phyloP scores from a whole-genome alignment of 2,329 filamentous ascomycete species.

The Cytospora paraplurivora region DNA sequence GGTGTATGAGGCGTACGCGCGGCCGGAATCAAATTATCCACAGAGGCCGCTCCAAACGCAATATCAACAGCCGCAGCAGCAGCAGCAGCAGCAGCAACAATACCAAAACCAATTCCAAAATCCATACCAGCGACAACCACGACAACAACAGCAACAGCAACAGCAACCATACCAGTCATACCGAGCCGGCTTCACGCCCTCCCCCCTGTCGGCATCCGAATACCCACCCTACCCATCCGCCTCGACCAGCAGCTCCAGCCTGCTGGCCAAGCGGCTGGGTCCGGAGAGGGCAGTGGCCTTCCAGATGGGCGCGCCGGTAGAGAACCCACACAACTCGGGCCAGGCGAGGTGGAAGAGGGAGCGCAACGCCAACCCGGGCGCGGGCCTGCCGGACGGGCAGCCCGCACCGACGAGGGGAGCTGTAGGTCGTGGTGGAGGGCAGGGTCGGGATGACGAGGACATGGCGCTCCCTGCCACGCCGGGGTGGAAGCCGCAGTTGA shows the following conservation, averaged over 20 bases:
- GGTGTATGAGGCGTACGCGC: constrained; percentile 8
- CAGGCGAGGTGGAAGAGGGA: constrained; percentile 34
- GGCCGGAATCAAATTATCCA: constrained; percentile 12
- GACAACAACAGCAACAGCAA: background rate
- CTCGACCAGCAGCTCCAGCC: constrained; percentile 36
- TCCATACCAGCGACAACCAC: background rate
- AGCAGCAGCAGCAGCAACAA: constrained; percentile 1
- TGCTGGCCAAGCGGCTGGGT: constrained; percentile 56
- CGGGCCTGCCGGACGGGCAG: constrained; percentile 23
- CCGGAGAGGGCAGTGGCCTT: constrained; percentile 52
- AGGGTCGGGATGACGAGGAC: constrained; percentile 18
- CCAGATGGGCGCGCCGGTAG: constrained; percentile 37
- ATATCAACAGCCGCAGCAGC: constrained; percentile 9
- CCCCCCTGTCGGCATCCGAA: constrained; percentile 16
- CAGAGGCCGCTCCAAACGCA: constrained; percentile 6
- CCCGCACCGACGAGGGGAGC: background rate
- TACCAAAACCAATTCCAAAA: background rate
- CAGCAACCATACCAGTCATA: constrained; percentile 6
- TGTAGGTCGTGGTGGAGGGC: background rate
- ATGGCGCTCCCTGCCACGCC: constrained; percentile 49
- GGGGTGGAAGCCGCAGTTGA: constrained; percentile 65
- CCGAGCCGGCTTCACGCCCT: constrained; percentile 21
- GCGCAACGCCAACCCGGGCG: constrained; percentile 16
- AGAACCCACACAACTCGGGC: constrained; percentile 31
- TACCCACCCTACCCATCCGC: constrained; percentile 11